Conservation (phyloP, 2,329 filamentous ascomycete genomes). For the Neofusicoccum umdonicola region DNA sequence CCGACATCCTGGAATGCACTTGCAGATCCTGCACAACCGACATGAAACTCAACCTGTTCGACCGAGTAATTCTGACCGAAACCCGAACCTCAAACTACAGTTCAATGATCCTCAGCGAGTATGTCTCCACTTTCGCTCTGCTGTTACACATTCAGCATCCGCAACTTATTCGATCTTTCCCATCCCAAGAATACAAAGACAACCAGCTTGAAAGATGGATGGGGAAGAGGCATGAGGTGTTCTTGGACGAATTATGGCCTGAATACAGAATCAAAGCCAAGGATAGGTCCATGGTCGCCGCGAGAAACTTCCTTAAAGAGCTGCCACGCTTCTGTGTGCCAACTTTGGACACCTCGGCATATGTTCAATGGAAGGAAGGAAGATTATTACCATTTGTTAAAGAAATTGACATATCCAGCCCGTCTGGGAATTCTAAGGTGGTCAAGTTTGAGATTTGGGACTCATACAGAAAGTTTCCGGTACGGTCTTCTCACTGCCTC, state of each 20-base stretch:
- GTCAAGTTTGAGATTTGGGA: neutral
- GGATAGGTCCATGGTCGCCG: neutral
- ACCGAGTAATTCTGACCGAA: no score
- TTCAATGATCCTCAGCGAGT: neutral
- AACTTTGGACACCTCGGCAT: neutral
- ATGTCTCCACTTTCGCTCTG: slow-evolving; percentile 6
- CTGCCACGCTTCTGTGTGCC: neutral
- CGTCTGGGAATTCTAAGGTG: neutral
- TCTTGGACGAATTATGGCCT: neutral
- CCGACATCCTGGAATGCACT: no score
- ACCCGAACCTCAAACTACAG: no score
- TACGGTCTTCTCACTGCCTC: neutral
- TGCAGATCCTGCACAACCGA: no score
- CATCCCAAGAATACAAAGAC: slow-evolving; percentile 6
- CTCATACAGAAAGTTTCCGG: neutral
- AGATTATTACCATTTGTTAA: neutral
- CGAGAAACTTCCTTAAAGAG: neutral
- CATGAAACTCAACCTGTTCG: no score
- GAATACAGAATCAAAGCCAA: neutral
- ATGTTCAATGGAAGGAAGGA: neutral
- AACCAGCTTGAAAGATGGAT: neutral
- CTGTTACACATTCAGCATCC: slow-evolving; percentile 15
- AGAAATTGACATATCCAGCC: neutral
- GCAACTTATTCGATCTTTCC: slow-evolving; percentile 16
- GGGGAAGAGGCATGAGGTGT: neutral